phyloP scores from a whole-genome alignment of 2,329 filamentous ascomycete genomes.

The Sarocladium strictum region DNA sequence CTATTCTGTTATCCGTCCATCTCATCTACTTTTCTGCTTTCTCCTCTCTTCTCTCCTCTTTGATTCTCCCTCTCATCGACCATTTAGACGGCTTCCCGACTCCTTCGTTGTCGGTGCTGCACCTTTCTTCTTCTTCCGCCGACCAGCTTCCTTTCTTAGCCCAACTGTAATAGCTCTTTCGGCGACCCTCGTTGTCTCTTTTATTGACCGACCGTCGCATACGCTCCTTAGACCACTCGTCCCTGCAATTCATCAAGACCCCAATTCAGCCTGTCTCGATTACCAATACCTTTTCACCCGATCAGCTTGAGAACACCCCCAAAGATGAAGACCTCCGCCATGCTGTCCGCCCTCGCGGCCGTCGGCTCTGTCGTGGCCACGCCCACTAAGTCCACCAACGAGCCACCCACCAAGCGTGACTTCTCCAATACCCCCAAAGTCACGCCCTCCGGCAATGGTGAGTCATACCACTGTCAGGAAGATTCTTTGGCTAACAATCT shows the following conservation, averaged over 20 bases:
- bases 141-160: slow-evolving; percentile 12
- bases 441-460: slow-evolving; percentile 53
- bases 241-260: not conserved
- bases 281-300: not conserved
- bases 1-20: slow-evolving; percentile 10
- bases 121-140: slow-evolving; percentile 11
- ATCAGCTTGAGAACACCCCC: not conserved
- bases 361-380: slow-evolving; percentile 37
- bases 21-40: slow-evolving; percentile 13
- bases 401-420: slow-evolving; percentile 44
- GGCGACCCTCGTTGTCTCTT: slow-evolving; percentile 4
- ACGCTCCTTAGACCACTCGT: slow-evolving; percentile 5
- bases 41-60: slow-evolving; percentile 11
- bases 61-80: slow-evolving; percentile 16
- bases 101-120: slow-evolving; percentile 6
- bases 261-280: not conserved
- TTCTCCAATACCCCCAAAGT: slow-evolving; percentile 40
- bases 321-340: slow-evolving; percentile 41
- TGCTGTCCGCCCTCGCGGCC: slow-evolving; percentile 44
- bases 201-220: slow-evolving; percentile 9
- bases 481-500: no score
- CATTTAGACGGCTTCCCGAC: not conserved
- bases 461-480: no score
- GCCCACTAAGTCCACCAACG: slow-evolving; percentile 43
- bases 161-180: slow-evolving; percentile 1